Evolutionary conservation across 768 basidiomycete species (phyloP).

Genomic region (Peribolospora baueri): DNA sequence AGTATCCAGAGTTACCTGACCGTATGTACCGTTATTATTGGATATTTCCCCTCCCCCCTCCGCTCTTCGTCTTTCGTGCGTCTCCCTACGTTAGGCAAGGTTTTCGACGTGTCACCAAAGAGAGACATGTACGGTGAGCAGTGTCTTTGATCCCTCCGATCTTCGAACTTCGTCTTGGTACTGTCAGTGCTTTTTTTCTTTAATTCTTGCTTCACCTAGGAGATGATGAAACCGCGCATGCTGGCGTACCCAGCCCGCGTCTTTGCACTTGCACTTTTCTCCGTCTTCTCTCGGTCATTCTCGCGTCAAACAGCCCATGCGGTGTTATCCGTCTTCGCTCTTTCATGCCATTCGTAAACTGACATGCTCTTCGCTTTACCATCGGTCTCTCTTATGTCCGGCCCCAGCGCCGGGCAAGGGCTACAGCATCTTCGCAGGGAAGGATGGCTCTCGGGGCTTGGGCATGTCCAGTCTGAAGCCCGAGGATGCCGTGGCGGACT

Average conservation of each 20-base stretch:
- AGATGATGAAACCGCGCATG: too few species aligned
- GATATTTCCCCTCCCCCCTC: not conserved
- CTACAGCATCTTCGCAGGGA: conserved; percentile 58
- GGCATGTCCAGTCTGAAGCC: conserved; percentile 68
- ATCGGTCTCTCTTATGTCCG: not conserved
- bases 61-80: not conserved
- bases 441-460: conserved; percentile 69
- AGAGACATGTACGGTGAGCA: conserved; percentile 75
- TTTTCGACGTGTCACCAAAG: conserved; percentile 75
- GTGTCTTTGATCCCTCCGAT: too few species aligned
- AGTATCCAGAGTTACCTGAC: not conserved
- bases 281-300: too few species aligned
- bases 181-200: too few species aligned
- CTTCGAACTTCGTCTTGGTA: too few species aligned
- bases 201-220: too few species aligned
- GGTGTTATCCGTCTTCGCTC: too few species aligned
- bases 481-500: conserved; percentile 72
- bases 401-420: not conserved
- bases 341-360: too few species aligned
- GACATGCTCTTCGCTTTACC: too few species aligned
- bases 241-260: too few species aligned
- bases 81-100: conserved; percentile 32
- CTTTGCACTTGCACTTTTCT: too few species aligned
- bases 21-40: not conserved
- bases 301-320: too few species aligned